These are phyloP conservation scores for Leccinum ochraceum DNA, from an alignment of 768 basidiomycete genomes.

Conservation along the genomic window DNA sequence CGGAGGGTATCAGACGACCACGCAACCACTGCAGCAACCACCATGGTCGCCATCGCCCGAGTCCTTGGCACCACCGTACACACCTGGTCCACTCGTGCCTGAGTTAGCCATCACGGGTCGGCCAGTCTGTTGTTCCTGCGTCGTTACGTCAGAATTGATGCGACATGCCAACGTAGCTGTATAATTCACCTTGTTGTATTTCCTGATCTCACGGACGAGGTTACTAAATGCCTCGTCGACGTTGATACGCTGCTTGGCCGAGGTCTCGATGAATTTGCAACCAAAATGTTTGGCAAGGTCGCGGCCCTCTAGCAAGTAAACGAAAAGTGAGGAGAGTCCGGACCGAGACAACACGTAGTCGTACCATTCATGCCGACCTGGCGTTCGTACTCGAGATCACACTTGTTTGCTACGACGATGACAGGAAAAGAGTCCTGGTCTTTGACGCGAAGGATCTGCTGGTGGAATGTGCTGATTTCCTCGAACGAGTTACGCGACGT, in stretches of 20 bases:
- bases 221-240: constrained; percentile 95
- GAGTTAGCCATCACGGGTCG: constrained; percentile 58
- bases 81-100: constrained; percentile 44
- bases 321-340: neutral
- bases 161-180: neutral
- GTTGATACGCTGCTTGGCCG: constrained; percentile 94
- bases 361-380: constrained; percentile 94
- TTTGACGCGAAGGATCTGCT: constrained; percentile 95
- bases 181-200: constrained; percentile 81
- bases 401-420: constrained; percentile 97
- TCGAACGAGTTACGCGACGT: constrained; percentile 98
- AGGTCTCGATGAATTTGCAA: constrained; percentile 95
- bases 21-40: constrained; percentile 71
- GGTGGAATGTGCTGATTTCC: constrained; percentile 94
- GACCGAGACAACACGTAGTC: constrained; percentile 10
- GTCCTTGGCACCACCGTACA: constrained; percentile 46
- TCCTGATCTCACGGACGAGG: constrained; percentile 91
- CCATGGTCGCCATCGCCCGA: constrained; percentile 52
- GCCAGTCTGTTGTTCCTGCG: constrained; percentile 75
- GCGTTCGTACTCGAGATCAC: constrained; percentile 92
- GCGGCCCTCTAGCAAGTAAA: constrained; percentile 77
- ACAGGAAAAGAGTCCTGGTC: constrained; percentile 95
- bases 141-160: constrained; percentile 11
- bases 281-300: constrained; percentile 94
- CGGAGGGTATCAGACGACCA: constrained; percentile 45